phyloP scores from a whole-genome alignment of 768 basidiomycete genomes.

The Boletus reticulatus region DNA sequence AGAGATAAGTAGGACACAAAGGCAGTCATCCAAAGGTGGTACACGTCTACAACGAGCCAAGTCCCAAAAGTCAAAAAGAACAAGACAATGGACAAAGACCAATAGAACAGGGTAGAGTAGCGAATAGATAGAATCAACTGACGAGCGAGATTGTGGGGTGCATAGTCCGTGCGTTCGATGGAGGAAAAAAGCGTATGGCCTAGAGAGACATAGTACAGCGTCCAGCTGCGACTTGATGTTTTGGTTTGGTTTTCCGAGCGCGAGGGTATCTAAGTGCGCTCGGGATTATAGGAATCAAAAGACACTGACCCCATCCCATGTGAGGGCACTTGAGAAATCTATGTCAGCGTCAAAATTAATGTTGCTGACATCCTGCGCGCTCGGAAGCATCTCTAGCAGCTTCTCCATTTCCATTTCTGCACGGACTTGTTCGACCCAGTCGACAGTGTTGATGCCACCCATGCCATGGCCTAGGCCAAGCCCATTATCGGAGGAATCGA shows the following conservation, averaged over 20 bases:
- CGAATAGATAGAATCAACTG: conserved; percentile 23
- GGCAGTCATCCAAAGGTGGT: neutral
- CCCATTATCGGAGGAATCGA: conserved; percentile 6
- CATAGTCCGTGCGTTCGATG: conserved; percentile 19
- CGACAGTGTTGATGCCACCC: conserved; percentile 17
- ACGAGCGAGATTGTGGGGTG: conserved; percentile 11
- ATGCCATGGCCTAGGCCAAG: conserved; percentile 17
- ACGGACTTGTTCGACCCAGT: conserved; percentile 28
- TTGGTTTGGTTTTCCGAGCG: conserved; percentile 13
- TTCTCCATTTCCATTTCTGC: conserved; percentile 60
- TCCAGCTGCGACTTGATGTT: conserved; percentile 9
- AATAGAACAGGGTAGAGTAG: conserved; percentile 28
- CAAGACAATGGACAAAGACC: conserved; percentile 13
- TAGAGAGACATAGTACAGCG: conserved; percentile 9
- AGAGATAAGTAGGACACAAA: neutral
- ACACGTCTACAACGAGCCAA: neutral
- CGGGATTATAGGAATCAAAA: conserved; percentile 15
- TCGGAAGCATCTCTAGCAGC: conserved; percentile 53
- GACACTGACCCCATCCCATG: conserved; percentile 30
- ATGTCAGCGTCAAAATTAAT: conserved; percentile 24
- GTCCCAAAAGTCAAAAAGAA: conserved; percentile 1
- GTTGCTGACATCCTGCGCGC: conserved; percentile 27
- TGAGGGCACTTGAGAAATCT: conserved; percentile 27
- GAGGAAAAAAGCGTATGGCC: conserved; percentile 10
- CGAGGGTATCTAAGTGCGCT: conserved; percentile 1